These are phyloP conservation scores for Dactylorhiza incarnata DNA, from an alignment of 106 monocot genomes.

Conservation along the genomic window DNA sequence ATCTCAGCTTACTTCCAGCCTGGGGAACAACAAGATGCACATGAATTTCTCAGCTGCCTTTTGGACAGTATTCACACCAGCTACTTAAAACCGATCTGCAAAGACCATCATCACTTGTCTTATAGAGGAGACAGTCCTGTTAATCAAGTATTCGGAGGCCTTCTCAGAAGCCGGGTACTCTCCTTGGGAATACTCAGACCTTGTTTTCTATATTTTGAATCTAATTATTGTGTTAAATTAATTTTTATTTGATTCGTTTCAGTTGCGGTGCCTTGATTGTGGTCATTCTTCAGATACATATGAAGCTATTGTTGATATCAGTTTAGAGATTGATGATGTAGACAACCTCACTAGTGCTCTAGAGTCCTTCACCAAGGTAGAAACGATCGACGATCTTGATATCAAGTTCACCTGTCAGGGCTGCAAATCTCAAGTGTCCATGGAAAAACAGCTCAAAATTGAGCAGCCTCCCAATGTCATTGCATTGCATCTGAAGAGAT, in stretches of 20 bases:
- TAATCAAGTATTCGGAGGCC: constrained; percentile 57
- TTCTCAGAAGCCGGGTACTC: constrained; percentile 58
- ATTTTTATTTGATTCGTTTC: constrained; percentile 2
- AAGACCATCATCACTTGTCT: constrained; percentile 6
- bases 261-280: constrained; percentile 60
- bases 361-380: constrained; percentile 51
- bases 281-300: constrained; percentile 54
- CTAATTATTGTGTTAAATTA: not conserved
- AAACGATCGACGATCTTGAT: constrained; percentile 60
- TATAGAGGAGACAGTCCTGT: constrained; percentile 38
- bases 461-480: constrained; percentile 58
- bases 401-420: constrained; percentile 46
- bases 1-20: constrained; percentile 53
- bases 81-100: constrained; percentile 13
- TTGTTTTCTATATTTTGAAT: not conserved
- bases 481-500: constrained; percentile 69
- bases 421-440: constrained; percentile 40
- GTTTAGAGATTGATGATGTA: constrained; percentile 56
- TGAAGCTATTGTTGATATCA: constrained; percentile 60
- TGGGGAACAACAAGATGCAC: constrained; percentile 70
- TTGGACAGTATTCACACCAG: constrained; percentile 46
- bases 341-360: constrained; percentile 43
- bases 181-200: not conserved
- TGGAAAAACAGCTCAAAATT: constrained; percentile 51
- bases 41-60: constrained; percentile 65